A percentile compares a stretch with the other conserved stretches of the same genome.
Conservation (phyloP, 768 basidiomycete species). For the Leucocoprinus leucothites region DNA sequence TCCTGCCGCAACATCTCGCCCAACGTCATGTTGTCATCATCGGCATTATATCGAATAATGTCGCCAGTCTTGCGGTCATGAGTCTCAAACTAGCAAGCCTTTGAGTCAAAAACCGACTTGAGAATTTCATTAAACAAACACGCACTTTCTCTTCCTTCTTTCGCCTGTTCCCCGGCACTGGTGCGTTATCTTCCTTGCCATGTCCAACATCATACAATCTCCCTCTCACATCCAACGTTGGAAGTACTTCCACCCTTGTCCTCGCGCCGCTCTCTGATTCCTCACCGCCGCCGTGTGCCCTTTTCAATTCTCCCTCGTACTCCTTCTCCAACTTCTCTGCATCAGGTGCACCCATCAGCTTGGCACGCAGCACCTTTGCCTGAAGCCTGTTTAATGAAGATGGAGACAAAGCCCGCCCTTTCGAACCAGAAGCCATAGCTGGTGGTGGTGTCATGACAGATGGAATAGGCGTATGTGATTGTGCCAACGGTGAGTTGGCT, state of each 20-base stretch:
- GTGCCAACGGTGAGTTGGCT: slow-evolving; percentile 53
- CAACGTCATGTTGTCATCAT: slow-evolving; percentile 83
- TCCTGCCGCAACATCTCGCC: slow-evolving; percentile 95
- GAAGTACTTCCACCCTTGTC: slow-evolving; percentile 78
- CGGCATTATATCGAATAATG: slow-evolving; percentile 82
- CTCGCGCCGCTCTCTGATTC: slow-evolving; percentile 40
- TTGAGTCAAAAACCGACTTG: no score
- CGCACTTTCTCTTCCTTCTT: slow-evolving; percentile 70
- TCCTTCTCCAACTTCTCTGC: slow-evolving; percentile 77
- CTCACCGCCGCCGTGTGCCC: slow-evolving; percentile 40
- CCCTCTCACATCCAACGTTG: slow-evolving; percentile 83
- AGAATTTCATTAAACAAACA: no score
- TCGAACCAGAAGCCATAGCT: slow-evolving; percentile 26
- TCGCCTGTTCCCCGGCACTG: slow-evolving; percentile 60
- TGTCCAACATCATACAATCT: slow-evolving; percentile 88
- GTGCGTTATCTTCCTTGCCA: slow-evolving; percentile 55
- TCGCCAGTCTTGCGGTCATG: slow-evolving; percentile 91
- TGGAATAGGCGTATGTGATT: slow-evolving; percentile 82
- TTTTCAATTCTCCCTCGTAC: slow-evolving; percentile 71
- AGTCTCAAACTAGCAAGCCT: slow-evolving; percentile 88
- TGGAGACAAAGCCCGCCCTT: slow-evolving; percentile 55
- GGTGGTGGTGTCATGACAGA: slow-evolving; percentile 88
- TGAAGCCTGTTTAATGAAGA: slow-evolving; percentile 89
- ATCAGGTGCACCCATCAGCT: slow-evolving; percentile 77
- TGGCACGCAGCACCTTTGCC: slow-evolving; percentile 89